A percentile compares a stretch with the other conserved stretches of the same genome.
Conservation (phyloP, 2,329 filamentous ascomycete genomes). For the Bipolaris victoriae region DNA sequence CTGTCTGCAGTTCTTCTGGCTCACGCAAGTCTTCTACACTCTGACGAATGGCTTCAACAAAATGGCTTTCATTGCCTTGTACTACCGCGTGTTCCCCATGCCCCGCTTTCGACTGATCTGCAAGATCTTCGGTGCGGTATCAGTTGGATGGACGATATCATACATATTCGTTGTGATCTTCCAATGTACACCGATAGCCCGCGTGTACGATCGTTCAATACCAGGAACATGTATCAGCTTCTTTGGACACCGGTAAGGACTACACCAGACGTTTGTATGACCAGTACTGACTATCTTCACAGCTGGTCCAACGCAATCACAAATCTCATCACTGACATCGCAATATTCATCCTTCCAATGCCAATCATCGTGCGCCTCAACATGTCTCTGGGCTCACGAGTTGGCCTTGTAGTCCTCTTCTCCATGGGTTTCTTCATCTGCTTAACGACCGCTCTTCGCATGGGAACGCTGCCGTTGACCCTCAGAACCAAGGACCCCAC, state of each 20-base stretch:
- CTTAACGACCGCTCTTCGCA: conserved; percentile 33
- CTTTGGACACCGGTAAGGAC: conserved; percentile 28
- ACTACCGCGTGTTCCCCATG: conserved; percentile 33
- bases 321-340: conserved; percentile 30
- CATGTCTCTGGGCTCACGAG: conserved; percentile 25
- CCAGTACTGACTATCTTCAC: background rate
- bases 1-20: conserved; percentile 28
- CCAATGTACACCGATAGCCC: conserved; percentile 28
- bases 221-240: conserved; percentile 31
- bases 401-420: conserved; percentile 33
- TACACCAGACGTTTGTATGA: background rate
- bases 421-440: conserved; percentile 38
- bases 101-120: conserved; percentile 25
- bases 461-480: conserved; percentile 30
- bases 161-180: conserved; percentile 30
- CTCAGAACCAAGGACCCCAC: conserved; percentile 26
- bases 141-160: conserved; percentile 24
- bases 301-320: conserved; percentile 30
- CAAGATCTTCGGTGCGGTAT: conserved; percentile 21
- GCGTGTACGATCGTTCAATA: conserved; percentile 22
- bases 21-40: conserved; percentile 32
- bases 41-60: conserved; percentile 36
- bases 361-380: conserved; percentile 30
- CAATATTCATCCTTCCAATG: conserved; percentile 31
- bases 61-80: conserved; percentile 33